These are phyloP conservation scores for Epichloe hybrida DNA, from an alignment of 2,329 filamentous ascomycete genomes.

Conservation along the genomic window DNA sequence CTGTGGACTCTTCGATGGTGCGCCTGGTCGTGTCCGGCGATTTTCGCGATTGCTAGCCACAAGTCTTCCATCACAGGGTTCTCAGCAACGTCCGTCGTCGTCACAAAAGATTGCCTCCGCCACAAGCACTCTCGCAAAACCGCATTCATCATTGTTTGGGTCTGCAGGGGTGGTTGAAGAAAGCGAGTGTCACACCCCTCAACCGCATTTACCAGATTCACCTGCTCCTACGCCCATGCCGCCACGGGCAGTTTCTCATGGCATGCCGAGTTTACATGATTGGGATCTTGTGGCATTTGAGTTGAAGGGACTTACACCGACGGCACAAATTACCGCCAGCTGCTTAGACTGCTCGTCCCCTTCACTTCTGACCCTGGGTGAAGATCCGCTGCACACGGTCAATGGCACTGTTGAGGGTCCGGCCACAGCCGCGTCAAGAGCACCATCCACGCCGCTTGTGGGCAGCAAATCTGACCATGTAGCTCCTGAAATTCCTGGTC, in stretches of 20 bases:
- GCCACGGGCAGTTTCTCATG: conserved; percentile 2
- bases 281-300: conserved; percentile 17
- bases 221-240: conserved; percentile 13
- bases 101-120: background rate
- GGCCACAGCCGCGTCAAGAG: conserved; percentile 21
- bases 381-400: conserved; percentile 52
- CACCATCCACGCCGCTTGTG: background rate
- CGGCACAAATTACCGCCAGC: conserved; percentile 53
- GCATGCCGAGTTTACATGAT: conserved; percentile 14
- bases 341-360: conserved; percentile 63
- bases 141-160: conserved; percentile 19
- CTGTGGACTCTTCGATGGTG: conserved; percentile 52
- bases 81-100: conserved; percentile 2
- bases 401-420: conserved; percentile 35
- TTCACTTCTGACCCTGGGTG: conserved; percentile 55
- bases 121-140: conserved; percentile 1
- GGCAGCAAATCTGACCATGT: conserved; percentile 22
- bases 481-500: conserved; percentile 60
- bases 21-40: conserved; percentile 29
- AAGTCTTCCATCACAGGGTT: conserved; percentile 6
- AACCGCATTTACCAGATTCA: conserved; percentile 11
- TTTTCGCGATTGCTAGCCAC: conserved; percentile 24
- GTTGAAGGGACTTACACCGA: conserved; percentile 44
- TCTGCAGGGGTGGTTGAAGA: conserved; percentile 2
- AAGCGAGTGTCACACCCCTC: conserved; percentile 4